A percentile compares a stretch with the other conserved stretches of the same genome.
phyloP scores from a whole-genome alignment of 129 eudicot species.

The Saposhnikovia divaricata region DNA sequence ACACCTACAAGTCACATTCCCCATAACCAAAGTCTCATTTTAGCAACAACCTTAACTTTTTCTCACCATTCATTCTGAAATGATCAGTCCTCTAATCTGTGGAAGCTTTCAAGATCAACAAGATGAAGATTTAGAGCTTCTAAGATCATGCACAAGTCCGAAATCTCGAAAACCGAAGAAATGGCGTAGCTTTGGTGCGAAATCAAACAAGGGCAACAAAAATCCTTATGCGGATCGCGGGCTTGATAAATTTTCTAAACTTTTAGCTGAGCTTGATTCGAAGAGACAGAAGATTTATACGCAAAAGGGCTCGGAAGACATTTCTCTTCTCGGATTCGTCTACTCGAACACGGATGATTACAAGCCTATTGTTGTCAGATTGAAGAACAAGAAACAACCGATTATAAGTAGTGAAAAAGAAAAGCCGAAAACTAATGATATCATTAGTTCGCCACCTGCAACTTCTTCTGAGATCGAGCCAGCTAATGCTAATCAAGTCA shows the following conservation, averaged over 20 bases:
- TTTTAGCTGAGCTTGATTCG: conserved; percentile 39
- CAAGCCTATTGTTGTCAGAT: conserved; percentile 42
- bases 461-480: not conserved
- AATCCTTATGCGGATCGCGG: conserved; percentile 48
- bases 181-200: conserved; percentile 12
- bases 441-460: not conserved
- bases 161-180: conserved; percentile 15
- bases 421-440: not conserved
- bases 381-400: conserved; percentile 5
- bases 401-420: not conserved
- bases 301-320: conserved; percentile 27
- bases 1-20: conserved; percentile 1
- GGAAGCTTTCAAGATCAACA: conserved; percentile 7
- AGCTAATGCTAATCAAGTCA: not conserved
- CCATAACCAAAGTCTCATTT: not conserved
- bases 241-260: conserved; percentile 40
- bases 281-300: conserved; percentile 43
- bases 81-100: conserved; percentile 5
- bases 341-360: conserved; percentile 26
- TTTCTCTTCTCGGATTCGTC: conserved; percentile 42
- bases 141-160: not conserved
- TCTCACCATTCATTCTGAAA: not conserved
- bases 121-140: conserved; percentile 1
- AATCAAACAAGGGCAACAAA: conserved; percentile 13
- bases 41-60: not conserved